These are phyloP conservation scores for Barnettozyma vustinii DNA, from an alignment of 805 yeast species.

Conservation along the genomic window DNA sequence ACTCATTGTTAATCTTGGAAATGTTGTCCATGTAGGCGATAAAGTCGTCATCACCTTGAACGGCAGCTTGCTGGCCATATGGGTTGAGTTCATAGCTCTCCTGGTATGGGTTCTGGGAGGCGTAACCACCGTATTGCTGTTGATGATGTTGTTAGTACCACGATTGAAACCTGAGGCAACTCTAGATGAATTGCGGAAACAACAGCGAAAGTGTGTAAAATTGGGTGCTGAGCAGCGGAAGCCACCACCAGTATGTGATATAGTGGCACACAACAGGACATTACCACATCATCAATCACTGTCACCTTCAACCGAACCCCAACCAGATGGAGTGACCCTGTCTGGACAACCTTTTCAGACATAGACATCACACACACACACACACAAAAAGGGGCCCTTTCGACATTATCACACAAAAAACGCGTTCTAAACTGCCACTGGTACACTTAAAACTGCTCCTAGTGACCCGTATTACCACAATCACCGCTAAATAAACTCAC, in stretches of 20 bases:
- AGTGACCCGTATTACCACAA: not conserved
- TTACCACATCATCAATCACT: not conserved
- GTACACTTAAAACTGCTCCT: not conserved
- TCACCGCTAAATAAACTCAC: not conserved
- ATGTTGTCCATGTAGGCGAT: slow-evolving; percentile 65
- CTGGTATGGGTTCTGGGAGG: slow-evolving; percentile 24
- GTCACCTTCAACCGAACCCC: not conserved
- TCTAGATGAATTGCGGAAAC: not conserved
- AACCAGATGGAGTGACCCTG: not conserved
- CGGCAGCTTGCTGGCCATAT: not conserved
- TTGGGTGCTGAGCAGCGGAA: too few relatives aligned
- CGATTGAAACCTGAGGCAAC: not conserved
- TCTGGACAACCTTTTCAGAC: not conserved
- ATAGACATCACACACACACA: too few relatives aligned
- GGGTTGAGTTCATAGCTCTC: slow-evolving; percentile 20
- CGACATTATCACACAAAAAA: not conserved
- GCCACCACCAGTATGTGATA: too few relatives aligned
- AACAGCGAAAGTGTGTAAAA: too few relatives aligned
- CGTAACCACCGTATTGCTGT: slow-evolving; percentile 17
- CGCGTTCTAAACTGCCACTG: not conserved
- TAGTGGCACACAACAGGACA: not conserved
- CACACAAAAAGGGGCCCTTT: not conserved
- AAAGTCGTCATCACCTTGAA: slow-evolving; percentile 41
- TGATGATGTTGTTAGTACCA: slow-evolving; percentile 3
- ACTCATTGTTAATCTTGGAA: slow-evolving; percentile 59